phyloP scores from a whole-genome alignment of 495 filamentous ascomycete genomes.

The Friedmanniomyces endolithicus region DNA sequence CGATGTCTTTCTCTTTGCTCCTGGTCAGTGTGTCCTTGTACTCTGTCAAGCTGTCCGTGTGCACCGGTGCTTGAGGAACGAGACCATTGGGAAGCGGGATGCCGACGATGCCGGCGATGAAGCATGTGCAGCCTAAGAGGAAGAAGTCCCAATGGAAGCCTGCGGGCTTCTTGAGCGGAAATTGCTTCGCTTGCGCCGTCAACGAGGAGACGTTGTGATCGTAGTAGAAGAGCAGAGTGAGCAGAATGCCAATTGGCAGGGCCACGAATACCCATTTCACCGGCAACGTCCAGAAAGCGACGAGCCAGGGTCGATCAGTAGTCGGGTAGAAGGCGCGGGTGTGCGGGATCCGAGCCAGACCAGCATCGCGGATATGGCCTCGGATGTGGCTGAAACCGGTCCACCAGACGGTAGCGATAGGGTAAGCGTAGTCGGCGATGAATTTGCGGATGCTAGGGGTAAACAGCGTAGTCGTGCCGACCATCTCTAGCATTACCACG shows the following conservation, averaged over 20 bases:
- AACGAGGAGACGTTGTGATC: constrained; percentile 53
- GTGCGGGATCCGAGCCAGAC: constrained; percentile 28
- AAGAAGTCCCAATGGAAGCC: constrained; percentile 97
- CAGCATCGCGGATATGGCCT: constrained; percentile 20
- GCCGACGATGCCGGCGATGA: constrained; percentile 69
- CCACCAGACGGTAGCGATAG: constrained; percentile 30
- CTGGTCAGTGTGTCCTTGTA: constrained; percentile 15
- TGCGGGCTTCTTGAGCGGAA: constrained; percentile 79
- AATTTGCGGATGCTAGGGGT: constrained; percentile 27
- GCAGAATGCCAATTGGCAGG: constrained; percentile 71
- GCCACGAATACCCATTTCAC: constrained; percentile 71
- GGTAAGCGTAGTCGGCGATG: constrained; percentile 34
- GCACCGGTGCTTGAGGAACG: constrained; percentile 71
- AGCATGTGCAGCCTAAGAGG: constrained; percentile 79
- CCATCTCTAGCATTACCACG: constrained; percentile 28
- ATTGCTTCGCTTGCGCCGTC: constrained; percentile 85
- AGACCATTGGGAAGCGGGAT: constrained; percentile 88
- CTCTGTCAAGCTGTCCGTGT: constrained; percentile 44
- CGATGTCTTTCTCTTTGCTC: constrained; percentile 24
- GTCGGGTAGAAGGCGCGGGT: constrained; percentile 67
- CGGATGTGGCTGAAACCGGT: constrained; percentile 28
- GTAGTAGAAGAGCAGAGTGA: constrained; percentile 86
- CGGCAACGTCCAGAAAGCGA: constrained; percentile 75
- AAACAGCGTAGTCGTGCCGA: constrained; percentile 28
- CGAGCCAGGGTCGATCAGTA: constrained; percentile 63